Evolutionary conservation across 805 yeast genomes (phyloP).

Genomic region (Cyberlindnera bimundalis): DNA sequence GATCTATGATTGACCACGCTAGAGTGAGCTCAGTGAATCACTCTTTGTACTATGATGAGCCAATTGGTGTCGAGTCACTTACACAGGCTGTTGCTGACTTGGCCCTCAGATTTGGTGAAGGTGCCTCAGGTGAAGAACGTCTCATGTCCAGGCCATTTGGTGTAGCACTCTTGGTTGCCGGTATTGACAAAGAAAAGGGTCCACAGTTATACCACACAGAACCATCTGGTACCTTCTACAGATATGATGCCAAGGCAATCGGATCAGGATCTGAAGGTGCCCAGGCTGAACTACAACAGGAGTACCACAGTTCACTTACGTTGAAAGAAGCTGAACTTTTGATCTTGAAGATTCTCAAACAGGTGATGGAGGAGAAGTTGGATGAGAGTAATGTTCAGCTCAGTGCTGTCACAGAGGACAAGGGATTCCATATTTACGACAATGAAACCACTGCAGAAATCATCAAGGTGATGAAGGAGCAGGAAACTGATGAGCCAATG

Average conservation of each 20-base stretch:
- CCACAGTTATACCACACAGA: slow-evolving; percentile 98
- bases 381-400: slow-evolving; percentile 94
- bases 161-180: slow-evolving; percentile 94
- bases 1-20: slow-evolving; percentile 98
- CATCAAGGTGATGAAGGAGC: slow-evolving; percentile 72
- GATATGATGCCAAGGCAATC: slow-evolving; percentile 97
- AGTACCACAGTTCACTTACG: slow-evolving; percentile 90
- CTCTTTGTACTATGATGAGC: slow-evolving; percentile 85
- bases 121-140: slow-evolving; percentile 93
- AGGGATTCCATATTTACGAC: slow-evolving; percentile 80
- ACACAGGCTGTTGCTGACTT: slow-evolving; percentile 97
- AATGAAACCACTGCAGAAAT: slow-evolving; percentile 82
- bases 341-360: slow-evolving; percentile 85
- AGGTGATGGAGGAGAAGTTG: slow-evolving; percentile 98
- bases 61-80: slow-evolving; percentile 85
- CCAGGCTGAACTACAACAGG: slow-evolving; percentile 94
- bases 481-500: slow-evolving; percentile 45
- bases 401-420: slow-evolving; percentile 83
- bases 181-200: slow-evolving; percentile 87
- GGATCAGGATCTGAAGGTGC: slow-evolving; percentile 99
- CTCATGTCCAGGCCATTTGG: slow-evolving; percentile 97
- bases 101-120: slow-evolving; percentile 95
- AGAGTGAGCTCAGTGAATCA: slow-evolving; percentile 87
- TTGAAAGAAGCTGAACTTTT: slow-evolving; percentile 89
- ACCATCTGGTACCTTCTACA: slow-evolving; percentile 96